A percentile compares a stretch with the other conserved stretches of the same genome.
phyloP scores from a whole-genome alignment of 78 protist genomes.

The Guillardia theta region DNA sequence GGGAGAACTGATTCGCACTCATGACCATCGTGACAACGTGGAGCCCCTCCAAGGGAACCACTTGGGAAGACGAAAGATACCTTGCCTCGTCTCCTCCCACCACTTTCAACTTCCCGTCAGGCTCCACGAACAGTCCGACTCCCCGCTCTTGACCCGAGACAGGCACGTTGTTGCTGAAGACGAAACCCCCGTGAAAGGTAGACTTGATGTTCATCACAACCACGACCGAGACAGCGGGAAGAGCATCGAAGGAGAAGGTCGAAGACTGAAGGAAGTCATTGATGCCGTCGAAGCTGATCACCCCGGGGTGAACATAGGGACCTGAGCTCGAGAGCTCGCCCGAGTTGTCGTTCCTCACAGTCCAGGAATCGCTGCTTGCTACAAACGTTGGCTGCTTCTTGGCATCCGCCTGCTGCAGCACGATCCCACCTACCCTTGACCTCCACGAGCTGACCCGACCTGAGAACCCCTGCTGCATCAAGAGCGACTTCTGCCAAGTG shows the following conservation, averaged over 20 bases:
- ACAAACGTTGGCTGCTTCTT: not conserved
- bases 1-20: not conserved
- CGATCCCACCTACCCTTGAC: not conserved
- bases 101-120: not conserved
- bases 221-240: too few relatives aligned
- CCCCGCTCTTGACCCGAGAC: not conserved
- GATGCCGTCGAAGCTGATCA: not conserved
- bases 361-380: not conserved
- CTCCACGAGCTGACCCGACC: not conserved
- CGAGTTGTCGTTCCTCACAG: not conserved
- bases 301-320: not conserved
- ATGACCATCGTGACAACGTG: not conserved
- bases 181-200: too few relatives aligned
- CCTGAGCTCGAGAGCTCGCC: not conserved
- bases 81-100: not conserved
- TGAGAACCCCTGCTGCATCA: too few relatives aligned
- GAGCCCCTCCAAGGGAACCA: not conserved
- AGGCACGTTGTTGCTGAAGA: not conserved
- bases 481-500: too few relatives aligned
- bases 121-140: not conserved
- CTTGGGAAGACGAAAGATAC: not conserved
- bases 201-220: too few relatives aligned
- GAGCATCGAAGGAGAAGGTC: too few relatives aligned
- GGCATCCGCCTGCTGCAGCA: not conserved
- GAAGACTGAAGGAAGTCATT: not conserved